These are phyloP conservation scores for Debaryomyces sp. DNA, from an alignment of 1,139 yeast species.

Conservation along the genomic window DNA sequence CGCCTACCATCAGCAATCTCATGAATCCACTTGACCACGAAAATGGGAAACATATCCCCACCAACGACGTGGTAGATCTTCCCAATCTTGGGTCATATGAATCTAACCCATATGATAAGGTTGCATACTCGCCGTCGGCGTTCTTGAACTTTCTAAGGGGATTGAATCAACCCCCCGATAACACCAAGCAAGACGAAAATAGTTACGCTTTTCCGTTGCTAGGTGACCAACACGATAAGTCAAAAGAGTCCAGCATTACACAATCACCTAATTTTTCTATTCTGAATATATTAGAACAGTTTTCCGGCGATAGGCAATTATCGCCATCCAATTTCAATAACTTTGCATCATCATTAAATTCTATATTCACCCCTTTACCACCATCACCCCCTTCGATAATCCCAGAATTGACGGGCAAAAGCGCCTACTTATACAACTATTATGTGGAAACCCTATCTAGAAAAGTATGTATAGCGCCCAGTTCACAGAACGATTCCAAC, in stretches of 20 bases:
- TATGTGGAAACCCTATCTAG: conserved; percentile 62
- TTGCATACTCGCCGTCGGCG: conserved; percentile 19
- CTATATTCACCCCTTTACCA: conserved; percentile 25
- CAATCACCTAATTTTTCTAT: conserved; percentile 5
- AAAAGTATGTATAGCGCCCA: conserved; percentile 66
- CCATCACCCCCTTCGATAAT: conserved; percentile 17
- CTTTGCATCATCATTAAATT: conserved; percentile 17
- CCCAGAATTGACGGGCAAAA: conserved; percentile 23
- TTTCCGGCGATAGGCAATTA: conserved; percentile 9
- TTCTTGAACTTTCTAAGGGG: conserved; percentile 25
- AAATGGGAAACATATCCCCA: not conserved
- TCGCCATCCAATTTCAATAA: conserved; percentile 15
- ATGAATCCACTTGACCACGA: conserved; percentile 9
- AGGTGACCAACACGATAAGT: not conserved
- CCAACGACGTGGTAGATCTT: not conserved
- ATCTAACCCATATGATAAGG: not conserved
- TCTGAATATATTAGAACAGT: conserved; percentile 7
- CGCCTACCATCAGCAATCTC: conserved; percentile 16
- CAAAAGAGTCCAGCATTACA: not conserved
- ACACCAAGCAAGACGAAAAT: not conserved
- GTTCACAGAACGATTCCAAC: conserved; percentile 55
- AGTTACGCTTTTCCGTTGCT: not conserved
- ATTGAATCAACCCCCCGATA: conserved; percentile 8
- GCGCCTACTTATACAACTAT: conserved; percentile 56
- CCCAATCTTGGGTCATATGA: not conserved